Base-by-base conservation (phyloP, 2,329 filamentous ascomycete genomes). In the Nemania bipapillata region DNA sequence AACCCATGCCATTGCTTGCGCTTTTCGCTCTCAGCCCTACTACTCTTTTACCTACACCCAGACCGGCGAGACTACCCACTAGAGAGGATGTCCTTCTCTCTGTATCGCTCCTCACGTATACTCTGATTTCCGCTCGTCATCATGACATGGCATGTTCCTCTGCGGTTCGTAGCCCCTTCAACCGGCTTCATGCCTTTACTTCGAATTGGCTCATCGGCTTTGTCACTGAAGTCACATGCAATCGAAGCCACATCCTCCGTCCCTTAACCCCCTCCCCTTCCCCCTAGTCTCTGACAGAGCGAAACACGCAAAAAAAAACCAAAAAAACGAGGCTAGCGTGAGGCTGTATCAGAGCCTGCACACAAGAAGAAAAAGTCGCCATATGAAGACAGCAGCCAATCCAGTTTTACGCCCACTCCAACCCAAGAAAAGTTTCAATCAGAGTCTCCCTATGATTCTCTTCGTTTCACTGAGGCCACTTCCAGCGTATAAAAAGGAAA, bases 401-500 rank as follows among this genome's bases (percentile, higher is more conserved):
- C 69, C 72, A 68, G 70, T 62, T 65, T 56, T 69, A 54, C 71
- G 68, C 74, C 61, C 30, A 28, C 12, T 28, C 57, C 22, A 62
- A 58, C 30, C 47, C 45, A 61, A 59, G 35, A 37, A 60, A 67
- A 63, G 55, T 49, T 55, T 61, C 12, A 24, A 56, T 50, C 55
- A 63, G 62, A 69, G 61, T 69, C 65, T 64, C 68, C 67, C 17
- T 58, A 55, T 69, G 57, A 72, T 71, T 71, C 53, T 68, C 73
- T 73, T 72, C 68, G 42, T 49, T n/a, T 35, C 32, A 12, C 63
- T 66, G 37, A 58, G 35, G 61, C 26, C 32, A 52, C 49, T 22
- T 56, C 50, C 62, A 37, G 40, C 45, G n/a, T 54, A 54, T 52
- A 50, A 63, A 30, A 62, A 62, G 57, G 49, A 61, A 54, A 65